phyloP scores from a whole-genome alignment of 2,329 filamentous ascomycete genomes.

The Spiromastix sp. region DNA sequence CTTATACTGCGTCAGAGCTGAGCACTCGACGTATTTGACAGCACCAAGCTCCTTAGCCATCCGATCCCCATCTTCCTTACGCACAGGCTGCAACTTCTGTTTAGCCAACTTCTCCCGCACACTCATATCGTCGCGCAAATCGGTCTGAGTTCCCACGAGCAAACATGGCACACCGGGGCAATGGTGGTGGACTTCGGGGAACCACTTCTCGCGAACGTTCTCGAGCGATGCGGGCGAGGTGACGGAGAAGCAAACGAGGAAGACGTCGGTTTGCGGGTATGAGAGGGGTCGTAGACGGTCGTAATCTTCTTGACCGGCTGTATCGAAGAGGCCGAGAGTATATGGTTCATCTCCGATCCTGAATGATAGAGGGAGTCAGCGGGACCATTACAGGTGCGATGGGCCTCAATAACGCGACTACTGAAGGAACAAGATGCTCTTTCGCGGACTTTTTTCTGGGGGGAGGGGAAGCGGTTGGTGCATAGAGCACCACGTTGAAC shows the following conservation, averaged over 20 bases:
- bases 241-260: conserved; percentile 97
- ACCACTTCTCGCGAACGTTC: conserved; percentile 99
- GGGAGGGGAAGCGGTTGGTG: background rate
- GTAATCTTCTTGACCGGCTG: conserved; percentile 98
- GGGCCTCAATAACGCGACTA: background rate
- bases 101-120: conserved; percentile 87
- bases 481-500: too few relatives aligned
- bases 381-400: too few relatives aligned
- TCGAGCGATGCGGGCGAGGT: conserved; percentile 96
- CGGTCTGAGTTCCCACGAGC: conserved; percentile 94
- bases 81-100: conserved; percentile 91
- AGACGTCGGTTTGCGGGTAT: conserved; percentile 97
- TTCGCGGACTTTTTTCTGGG: background rate
- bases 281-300: conserved; percentile 92
- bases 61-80: conserved; percentile 82
- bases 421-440: background rate
- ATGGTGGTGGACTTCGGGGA: conserved; percentile 96
- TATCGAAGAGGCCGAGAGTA: conserved; percentile 95
- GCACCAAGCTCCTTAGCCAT: conserved; percentile 98
- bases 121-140: conserved; percentile 79
- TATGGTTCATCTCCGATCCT: conserved; percentile 99
- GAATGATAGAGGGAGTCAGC: too few relatives aligned
- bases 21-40: conserved; percentile 98
- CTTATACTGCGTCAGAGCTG: conserved; percentile 94
- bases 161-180: conserved; percentile 95